Conservation (phyloP, 148 eudicot genomes). For the Salicornia ramosissima region DNA sequence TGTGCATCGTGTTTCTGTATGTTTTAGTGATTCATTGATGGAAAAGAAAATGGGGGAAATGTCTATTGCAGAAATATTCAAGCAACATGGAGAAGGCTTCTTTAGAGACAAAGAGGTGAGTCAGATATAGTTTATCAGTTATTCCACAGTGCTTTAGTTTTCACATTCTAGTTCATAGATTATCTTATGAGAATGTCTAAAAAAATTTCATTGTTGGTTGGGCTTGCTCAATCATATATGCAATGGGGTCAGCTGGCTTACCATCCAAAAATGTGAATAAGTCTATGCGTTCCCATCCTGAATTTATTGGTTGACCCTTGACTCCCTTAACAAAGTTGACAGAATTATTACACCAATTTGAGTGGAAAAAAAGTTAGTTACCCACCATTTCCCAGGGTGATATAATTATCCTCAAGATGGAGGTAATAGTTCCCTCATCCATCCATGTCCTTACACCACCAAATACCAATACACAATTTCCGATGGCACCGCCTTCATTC, state of each 20-base stretch:
- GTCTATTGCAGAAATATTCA: conserved; percentile 81
- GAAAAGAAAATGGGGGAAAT: conserved; percentile 62
- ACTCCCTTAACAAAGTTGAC: too few relatives aligned
- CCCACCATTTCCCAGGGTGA: too few relatives aligned
- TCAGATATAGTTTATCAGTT: conserved; percentile 4
- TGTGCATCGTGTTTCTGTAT: conserved; percentile 26
- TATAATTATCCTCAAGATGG: too few relatives aligned
- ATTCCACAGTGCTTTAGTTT: not conserved
- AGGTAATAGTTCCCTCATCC: too few relatives aligned
- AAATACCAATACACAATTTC: too few relatives aligned
- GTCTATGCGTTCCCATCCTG: not conserved
- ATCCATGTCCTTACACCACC: too few relatives aligned
- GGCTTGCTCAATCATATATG: not conserved
- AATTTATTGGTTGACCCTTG: not conserved
- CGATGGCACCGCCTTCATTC: too few relatives aligned
- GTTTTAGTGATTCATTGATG: conserved; percentile 59
- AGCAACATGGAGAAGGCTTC: conserved; percentile 71
- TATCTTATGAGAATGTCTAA: not conserved
- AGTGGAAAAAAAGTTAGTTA: too few relatives aligned
- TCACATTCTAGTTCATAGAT: not conserved
- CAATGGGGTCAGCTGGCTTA: not conserved
- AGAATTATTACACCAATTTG: too few relatives aligned
- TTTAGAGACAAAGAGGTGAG: conserved; percentile 90
- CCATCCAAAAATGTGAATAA: not conserved
- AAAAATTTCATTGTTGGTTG: not conserved